Evolutionary conservation across 2,329 filamentous ascomycete species (phyloP).

Genomic region (Periconia sp.): DNA sequence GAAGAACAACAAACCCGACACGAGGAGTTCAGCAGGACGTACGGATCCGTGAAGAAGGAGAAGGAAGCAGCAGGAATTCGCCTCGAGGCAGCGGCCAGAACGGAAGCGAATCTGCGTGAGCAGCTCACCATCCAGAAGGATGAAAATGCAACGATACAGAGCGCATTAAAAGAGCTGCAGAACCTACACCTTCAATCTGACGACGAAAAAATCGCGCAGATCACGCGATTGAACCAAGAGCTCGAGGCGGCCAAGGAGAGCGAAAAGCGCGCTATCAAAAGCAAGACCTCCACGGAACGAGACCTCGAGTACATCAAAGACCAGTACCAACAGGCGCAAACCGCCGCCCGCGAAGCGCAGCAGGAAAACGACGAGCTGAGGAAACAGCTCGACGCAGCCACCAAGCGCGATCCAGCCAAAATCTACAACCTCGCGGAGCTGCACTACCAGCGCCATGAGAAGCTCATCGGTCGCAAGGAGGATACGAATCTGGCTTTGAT

Average conservation of each 20-base stretch:
- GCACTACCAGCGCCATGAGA: conserved; percentile 15
- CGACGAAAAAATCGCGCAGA: conserved; percentile 24
- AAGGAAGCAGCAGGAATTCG: conserved; percentile 16
- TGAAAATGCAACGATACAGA: conserved; percentile 14
- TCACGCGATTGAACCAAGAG: conserved; percentile 24
- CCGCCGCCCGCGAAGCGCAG: conserved; percentile 11
- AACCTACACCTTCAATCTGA: conserved; percentile 18
- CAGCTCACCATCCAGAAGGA: conserved; percentile 16
- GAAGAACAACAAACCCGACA: conserved; percentile 28
- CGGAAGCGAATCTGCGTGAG: conserved; percentile 17
- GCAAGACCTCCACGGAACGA: conserved; percentile 31
- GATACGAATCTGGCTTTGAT: conserved; percentile 12
- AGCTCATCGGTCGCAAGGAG: conserved; percentile 10
- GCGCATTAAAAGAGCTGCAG: conserved; percentile 22
- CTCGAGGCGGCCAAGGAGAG: conserved; percentile 19
- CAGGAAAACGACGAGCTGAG: conserved; percentile 15
- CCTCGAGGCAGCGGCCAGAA: conserved; percentile 16
- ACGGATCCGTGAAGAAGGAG: conserved; percentile 20
- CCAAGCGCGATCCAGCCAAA: conserved; percentile 20
- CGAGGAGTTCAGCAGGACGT: conserved; percentile 24
- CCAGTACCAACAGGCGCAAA: conserved; percentile 51
- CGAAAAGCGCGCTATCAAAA: conserved; percentile 32
- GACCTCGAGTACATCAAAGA: conserved; percentile 61
- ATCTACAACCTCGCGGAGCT: conserved; percentile 18
- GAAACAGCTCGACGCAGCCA: conserved; percentile 14